Evolutionary conservation across 768 basidiomycete species (phyloP).

Genomic region (Gymnopilus dilepis): DNA sequence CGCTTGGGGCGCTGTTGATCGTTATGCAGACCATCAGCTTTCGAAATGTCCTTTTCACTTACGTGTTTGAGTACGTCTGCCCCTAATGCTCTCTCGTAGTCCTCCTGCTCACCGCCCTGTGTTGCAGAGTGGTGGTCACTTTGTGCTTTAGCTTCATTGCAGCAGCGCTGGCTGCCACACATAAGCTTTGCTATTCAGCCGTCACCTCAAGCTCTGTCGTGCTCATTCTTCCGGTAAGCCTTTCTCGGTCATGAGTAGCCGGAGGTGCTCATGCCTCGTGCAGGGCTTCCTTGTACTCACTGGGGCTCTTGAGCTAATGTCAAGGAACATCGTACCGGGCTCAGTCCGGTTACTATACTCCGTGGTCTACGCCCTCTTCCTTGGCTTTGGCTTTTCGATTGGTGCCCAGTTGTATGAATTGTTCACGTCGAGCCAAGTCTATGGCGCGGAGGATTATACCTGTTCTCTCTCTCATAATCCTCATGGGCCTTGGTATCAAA

Average conservation of each 20-base stretch:
- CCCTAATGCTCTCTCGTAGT: not conserved
- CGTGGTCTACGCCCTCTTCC: slow-evolving; percentile 76
- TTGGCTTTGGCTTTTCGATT: slow-evolving; percentile 84
- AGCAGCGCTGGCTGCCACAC: slow-evolving; percentile 71
- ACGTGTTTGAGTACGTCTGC: slow-evolving; percentile 71
- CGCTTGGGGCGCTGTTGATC: slow-evolving; percentile 78
- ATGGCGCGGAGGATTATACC: slow-evolving; percentile 61
- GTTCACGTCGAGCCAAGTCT: slow-evolving; percentile 51
- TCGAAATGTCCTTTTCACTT: slow-evolving; percentile 78
- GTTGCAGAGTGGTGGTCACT: slow-evolving; percentile 72
- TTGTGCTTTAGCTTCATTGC: slow-evolving; percentile 80
- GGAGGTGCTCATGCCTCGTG: not conserved
- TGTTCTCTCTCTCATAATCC: slow-evolving; percentile 63
- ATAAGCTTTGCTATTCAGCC: slow-evolving; percentile 82
- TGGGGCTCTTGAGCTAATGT: slow-evolving; percentile 79
- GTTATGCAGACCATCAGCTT: slow-evolving; percentile 72
- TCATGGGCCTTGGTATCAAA: slow-evolving; percentile 73
- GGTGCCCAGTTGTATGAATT: slow-evolving; percentile 72
- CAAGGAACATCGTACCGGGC: slow-evolving; percentile 83
- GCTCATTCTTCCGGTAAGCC: slow-evolving; percentile 73
- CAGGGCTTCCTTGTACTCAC: slow-evolving; percentile 71
- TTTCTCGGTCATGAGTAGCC: not conserved
- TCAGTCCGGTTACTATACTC: slow-evolving; percentile 84
- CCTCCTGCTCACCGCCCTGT: not conserved
- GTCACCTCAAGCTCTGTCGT: slow-evolving; percentile 79